Evolutionary conservation across 1,284 basidiomycete genomes (phyloP).

Genomic region (Ganoderma leucocontextum): DNA sequence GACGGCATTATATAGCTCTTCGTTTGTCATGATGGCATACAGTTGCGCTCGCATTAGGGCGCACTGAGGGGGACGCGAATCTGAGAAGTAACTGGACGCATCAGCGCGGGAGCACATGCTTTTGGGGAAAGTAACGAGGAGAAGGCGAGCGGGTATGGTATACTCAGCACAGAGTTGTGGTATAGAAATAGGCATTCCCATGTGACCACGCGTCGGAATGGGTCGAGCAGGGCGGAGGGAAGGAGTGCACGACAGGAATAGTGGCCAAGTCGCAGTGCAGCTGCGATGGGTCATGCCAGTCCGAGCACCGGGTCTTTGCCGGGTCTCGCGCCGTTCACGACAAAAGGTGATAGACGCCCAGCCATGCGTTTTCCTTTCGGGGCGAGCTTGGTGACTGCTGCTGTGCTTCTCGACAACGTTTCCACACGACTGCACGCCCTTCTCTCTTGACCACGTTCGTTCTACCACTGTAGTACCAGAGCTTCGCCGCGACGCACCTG

Average conservation of each 20-base stretch:
- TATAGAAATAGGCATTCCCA: constrained; percentile 8
- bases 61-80: not conserved
- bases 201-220: constrained; percentile 11
- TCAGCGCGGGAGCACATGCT: constrained; percentile 24
- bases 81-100: constrained; percentile 18
- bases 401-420: not conserved
- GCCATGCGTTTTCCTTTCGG: not conserved
- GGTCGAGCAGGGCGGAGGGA: not conserved
- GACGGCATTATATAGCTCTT: constrained; percentile 17
- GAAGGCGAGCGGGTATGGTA: constrained; percentile 11
- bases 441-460: constrained; percentile 22
- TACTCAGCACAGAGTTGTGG: constrained; percentile 1
- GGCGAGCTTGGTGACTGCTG: not conserved
- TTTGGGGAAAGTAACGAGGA: constrained; percentile 8
- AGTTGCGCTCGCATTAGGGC: constrained; percentile 1
- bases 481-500: not conserved
- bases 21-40: not conserved
- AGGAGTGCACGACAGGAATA: not conserved
- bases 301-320: not conserved
- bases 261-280: not conserved
- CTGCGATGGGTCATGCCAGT: not conserved
- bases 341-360: not conserved
- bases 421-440: not conserved
- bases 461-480: constrained; percentile 11
- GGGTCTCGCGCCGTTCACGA: not conserved